These are phyloP conservation scores for Botrytis squamosa DNA, from an alignment of 2,329 filamentous ascomycete genomes.

Conservation along the genomic window DNA sequence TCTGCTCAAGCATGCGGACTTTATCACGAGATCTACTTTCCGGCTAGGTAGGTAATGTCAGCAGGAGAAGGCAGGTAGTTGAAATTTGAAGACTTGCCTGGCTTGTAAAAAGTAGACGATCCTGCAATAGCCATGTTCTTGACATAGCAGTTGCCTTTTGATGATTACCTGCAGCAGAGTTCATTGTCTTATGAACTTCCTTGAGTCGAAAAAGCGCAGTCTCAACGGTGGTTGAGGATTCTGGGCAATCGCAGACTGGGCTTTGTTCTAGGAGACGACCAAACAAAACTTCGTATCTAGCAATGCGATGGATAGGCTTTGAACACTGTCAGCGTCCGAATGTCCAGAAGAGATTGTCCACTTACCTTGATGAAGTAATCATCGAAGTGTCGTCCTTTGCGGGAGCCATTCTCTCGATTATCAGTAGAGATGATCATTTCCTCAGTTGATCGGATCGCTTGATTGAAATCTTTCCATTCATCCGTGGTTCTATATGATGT, in stretches of 20 bases:
- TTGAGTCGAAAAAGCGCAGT: constrained; percentile 69
- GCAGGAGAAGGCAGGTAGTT: neutral
- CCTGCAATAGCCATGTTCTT: constrained; percentile 81
- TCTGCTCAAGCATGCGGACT: constrained; percentile 78
- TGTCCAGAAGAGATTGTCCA: neutral
- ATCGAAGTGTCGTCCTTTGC: constrained; percentile 76
- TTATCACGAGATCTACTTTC: constrained; percentile 57
- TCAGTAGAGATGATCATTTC: constrained; percentile 71
- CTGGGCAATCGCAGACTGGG: constrained; percentile 79
- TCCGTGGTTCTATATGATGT: constrained; percentile 66
- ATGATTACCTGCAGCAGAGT: constrained; percentile 77
- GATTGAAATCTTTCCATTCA: constrained; percentile 77
- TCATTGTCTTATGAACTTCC: constrained; percentile 75
- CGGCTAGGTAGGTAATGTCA: constrained; percentile 36
- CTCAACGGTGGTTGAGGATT: constrained; percentile 76
- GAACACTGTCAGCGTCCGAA: constrained; percentile 19
- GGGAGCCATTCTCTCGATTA: constrained; percentile 59
- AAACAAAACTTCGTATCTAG: constrained; percentile 87
- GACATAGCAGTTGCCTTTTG: constrained; percentile 68
- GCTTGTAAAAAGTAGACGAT: constrained; percentile 72
- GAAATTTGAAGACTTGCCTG: constrained; percentile 52
- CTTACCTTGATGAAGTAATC: constrained; percentile 86
- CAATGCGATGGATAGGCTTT: constrained; percentile 87
- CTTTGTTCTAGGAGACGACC: constrained; percentile 80
- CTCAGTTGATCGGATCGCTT: constrained; percentile 79